Base-by-base conservation (phyloP, 2,329 filamentous ascomycete species). In the Leptoxyphium fumago region DNA sequence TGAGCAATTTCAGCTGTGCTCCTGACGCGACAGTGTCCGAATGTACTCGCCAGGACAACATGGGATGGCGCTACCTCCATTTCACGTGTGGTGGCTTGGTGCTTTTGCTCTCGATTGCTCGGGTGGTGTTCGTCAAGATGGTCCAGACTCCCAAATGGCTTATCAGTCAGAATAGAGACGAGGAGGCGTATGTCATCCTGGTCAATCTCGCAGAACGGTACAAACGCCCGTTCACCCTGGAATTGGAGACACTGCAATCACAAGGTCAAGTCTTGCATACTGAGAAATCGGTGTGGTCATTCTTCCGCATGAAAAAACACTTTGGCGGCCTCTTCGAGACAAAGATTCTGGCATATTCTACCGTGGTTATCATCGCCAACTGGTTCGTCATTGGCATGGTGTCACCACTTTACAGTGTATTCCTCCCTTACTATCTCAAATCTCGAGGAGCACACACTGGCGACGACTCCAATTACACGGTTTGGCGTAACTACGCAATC, bases 1-100 rank as follows among this genome's bases (percentile, higher is more conserved):
- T 72, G 51, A 61, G 64, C 64, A 59, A 56, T 53, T 59, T 28
- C 40, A 43, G 9, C 13, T 44, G 40, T 42, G 28, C 44, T 15
- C 38, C 42, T 10, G 41, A 48, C 29, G 44, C 50, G 13, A 36
- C 18, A 2, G 9, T 34, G 2, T 40, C 43, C 11, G 43, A 42
- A 29, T 53, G 49, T 40, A 28, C 32, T 34, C 32, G 44, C 34
- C 34, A 39, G 2, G 42, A 52, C 34, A 57, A 57, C 36, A 48
- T 47, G 53, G 55, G 53, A 5, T 57, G 55, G 55, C 48, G 54
- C 10, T 55, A 55, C 30, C 44, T 57, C 14, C 49, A 52, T 39
- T 54, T 54, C 17, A 54, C 52, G 9, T 45, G 44, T 14, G 52
- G 54, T 8, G 47, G 45, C 10, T 36, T 55, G 8, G 53, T 55